Evolutionary conservation across 1,139 yeast genomes (phyloP), one percentile per base, ranked within the genome.

Genomic region (Candida gigantensis): DNA sequence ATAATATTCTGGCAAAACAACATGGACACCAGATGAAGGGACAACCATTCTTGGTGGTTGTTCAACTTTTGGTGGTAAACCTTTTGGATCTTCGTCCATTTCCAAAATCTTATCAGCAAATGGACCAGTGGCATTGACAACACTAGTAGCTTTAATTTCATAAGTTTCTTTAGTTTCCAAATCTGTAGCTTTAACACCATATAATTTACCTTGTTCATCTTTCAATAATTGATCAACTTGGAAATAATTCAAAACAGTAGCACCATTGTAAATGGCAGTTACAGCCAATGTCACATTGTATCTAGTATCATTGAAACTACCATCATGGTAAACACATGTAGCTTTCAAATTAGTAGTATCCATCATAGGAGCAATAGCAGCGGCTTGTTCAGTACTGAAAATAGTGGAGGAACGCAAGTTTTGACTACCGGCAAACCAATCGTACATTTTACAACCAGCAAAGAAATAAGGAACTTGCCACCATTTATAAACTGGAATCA

Each of bases 401-500:
- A 87, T 64, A 54, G 88, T 89, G 24, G 95, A 83, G 43, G 79
- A 72, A 58, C 88, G 81, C 63, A 90, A 74, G 67, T 88, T 88
- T 61, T 88, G 94, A 47, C 74, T 70, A 35, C 97, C 97, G 26
- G 97, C 97, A 57, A 90, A 84, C 68, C 92, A 69, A 63, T 90
- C 97, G 68, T 90, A 90, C 78, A 85, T 74, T 65, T 89, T 86
- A 57, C 94, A 86, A 44, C 97, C 97, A 33, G 79, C 81, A 69
- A 86, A 90, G 69, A 85, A 89, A 69, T 90, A 90, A 36, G 97
- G 97, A 42, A 88, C 79, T 68, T 89, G 95, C 97, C 97, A 90
- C 80, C 89, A 87, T 57, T 81, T 82, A 72, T 90, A 90, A 44
- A 89, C 90, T 15, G 97, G 97, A 53, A 90, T 88, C 86, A 89